Evolutionary conservation across 768 basidiomycete species (phyloP).

Genomic region (Imleria badia): DNA sequence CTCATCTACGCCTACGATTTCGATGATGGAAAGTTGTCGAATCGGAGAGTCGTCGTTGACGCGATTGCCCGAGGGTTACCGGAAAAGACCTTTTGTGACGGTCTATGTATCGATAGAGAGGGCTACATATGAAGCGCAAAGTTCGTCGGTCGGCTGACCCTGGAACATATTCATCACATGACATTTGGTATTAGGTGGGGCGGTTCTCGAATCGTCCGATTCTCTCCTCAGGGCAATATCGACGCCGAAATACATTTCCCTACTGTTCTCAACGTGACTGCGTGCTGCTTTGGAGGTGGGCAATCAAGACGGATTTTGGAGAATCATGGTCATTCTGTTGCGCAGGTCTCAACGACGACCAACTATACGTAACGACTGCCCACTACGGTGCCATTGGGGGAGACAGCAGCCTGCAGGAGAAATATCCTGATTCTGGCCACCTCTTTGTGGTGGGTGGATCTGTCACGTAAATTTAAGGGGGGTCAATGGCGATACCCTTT

Average conservation of each 20-base stretch:
- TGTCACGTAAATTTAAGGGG: slow-evolving; percentile 28
- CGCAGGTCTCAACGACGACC: slow-evolving; percentile 57
- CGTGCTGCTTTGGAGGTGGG: slow-evolving; percentile 61
- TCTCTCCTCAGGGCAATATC: slow-evolving; percentile 50
- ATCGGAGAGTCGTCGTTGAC: slow-evolving; percentile 58
- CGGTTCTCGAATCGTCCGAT: slow-evolving; percentile 57
- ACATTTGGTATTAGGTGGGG: slow-evolving; percentile 55
- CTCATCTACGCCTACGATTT: slow-evolving; percentile 60
- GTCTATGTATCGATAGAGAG: slow-evolving; percentile 61
- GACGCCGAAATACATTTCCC: slow-evolving; percentile 61
- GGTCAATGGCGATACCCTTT: slow-evolving; percentile 24
- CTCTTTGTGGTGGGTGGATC: slow-evolving; percentile 34
- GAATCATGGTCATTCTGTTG: background rate
- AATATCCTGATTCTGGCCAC: slow-evolving; percentile 36
- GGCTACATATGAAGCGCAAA: slow-evolving; percentile 67
- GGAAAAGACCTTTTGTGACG: slow-evolving; percentile 57
- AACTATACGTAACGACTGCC: slow-evolving; percentile 53
- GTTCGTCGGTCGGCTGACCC: slow-evolving; percentile 30
- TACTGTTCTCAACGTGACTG: slow-evolving; percentile 61
- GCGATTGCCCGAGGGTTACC: slow-evolving; percentile 52
- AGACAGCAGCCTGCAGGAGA: slow-evolving; percentile 38
- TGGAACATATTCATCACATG: background rate
- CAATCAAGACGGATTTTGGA: background rate
- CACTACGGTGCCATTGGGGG: slow-evolving; percentile 62
- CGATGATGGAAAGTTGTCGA: slow-evolving; percentile 51